A percentile compares a stretch with the other conserved stretches of the same genome.
phyloP scores from a whole-genome alignment of 2,329 filamentous ascomycete species.

The Colletotrichum lindemuthianum region DNA sequence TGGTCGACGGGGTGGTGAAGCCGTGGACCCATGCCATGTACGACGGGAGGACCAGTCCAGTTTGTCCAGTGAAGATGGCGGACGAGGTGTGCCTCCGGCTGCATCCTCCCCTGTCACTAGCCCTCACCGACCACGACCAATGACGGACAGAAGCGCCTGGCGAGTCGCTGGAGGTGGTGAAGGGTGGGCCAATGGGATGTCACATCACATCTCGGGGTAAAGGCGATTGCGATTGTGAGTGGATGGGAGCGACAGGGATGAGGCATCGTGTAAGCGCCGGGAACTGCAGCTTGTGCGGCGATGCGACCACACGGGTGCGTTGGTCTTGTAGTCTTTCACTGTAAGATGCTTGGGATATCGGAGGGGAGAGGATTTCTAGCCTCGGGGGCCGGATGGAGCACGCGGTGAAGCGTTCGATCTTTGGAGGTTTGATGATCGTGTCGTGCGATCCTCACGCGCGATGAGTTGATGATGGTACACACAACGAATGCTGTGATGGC shows the following conservation, averaged over 20 bases:
- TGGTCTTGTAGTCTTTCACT: neutral
- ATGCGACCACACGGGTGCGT: slow-evolving; percentile 17
- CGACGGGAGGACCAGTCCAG: neutral
- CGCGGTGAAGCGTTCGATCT: slow-evolving; percentile 9
- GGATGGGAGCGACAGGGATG: slow-evolving; percentile 30
- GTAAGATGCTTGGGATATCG: neutral
- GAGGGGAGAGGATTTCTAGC: neutral
- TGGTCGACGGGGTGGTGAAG: neutral
- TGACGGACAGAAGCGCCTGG: slow-evolving; percentile 23
- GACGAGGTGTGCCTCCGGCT: too few species aligned
- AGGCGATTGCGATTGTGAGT: slow-evolving; percentile 14
- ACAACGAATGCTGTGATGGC: neutral
- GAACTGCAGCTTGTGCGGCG: slow-evolving; percentile 13
- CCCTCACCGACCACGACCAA: slow-evolving; percentile 6
- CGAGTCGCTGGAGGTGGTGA: slow-evolving; percentile 29
- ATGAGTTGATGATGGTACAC: slow-evolving; percentile 13
- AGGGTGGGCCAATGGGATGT: slow-evolving; percentile 15
- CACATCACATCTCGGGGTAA: slow-evolving; percentile 14
- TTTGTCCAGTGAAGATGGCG: too few species aligned
- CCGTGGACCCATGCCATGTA: neutral
- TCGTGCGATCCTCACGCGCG: slow-evolving; percentile 5
- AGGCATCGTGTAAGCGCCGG: slow-evolving; percentile 35
- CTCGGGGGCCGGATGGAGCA: neutral
- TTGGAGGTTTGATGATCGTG: neutral
- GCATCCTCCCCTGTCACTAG: too few species aligned